Evolutionary conservation across 2,329 filamentous ascomycete species (phyloP).

Genomic region (Ascochyta viciae-villosae): DNA sequence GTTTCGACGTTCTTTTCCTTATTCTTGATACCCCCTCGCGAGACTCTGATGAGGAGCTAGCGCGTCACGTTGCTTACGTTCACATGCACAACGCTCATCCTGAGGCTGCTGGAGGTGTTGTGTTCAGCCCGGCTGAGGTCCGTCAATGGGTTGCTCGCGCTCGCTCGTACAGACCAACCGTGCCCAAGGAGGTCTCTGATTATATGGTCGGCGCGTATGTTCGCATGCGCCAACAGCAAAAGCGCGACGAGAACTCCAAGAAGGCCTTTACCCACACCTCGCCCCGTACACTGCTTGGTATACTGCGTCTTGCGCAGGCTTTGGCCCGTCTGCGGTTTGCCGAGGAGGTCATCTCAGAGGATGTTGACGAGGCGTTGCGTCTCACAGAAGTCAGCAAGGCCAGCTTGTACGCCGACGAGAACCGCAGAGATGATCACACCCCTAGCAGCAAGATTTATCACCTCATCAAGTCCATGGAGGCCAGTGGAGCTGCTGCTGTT

Average conservation of each 20-base stretch:
- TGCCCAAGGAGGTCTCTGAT: constrained; percentile 85
- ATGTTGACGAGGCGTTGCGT: constrained; percentile 93
- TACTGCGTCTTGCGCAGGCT: constrained; percentile 91
- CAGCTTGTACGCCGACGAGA: constrained; percentile 77
- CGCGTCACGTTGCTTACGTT: constrained; percentile 93
- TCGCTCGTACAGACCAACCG: constrained; percentile 83
- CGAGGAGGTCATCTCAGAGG: constrained; percentile 82
- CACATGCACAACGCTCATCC: constrained; percentile 97
- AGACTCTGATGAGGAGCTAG: constrained; percentile 90
- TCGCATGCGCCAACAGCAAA: constrained; percentile 88
- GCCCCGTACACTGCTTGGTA: constrained; percentile 88
- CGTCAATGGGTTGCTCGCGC: constrained; percentile 95
- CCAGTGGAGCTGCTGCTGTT: constrained; percentile 80
- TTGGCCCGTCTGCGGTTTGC: constrained; percentile 91
- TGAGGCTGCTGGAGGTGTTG: constrained; percentile 69
- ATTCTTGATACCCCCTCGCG: constrained; percentile 93
- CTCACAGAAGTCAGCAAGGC: constrained; percentile 94
- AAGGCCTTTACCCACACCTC: constrained; percentile 95
- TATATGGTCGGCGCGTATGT: constrained; percentile 99
- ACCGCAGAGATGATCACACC: constrained; percentile 69
- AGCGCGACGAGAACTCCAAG: constrained; percentile 87
- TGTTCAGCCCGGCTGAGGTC: constrained; percentile 92
- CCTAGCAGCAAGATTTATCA: constrained; percentile 93
- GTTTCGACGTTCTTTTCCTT: constrained; percentile 96
- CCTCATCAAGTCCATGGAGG: constrained; percentile 85